Percentiles rank a stretch among this genome's conserved stretches.
These are phyloP conservation scores for Viridothelium virens DNA, from an alignment of 495 filamentous ascomycete species.

Conservation along the genomic window DNA sequence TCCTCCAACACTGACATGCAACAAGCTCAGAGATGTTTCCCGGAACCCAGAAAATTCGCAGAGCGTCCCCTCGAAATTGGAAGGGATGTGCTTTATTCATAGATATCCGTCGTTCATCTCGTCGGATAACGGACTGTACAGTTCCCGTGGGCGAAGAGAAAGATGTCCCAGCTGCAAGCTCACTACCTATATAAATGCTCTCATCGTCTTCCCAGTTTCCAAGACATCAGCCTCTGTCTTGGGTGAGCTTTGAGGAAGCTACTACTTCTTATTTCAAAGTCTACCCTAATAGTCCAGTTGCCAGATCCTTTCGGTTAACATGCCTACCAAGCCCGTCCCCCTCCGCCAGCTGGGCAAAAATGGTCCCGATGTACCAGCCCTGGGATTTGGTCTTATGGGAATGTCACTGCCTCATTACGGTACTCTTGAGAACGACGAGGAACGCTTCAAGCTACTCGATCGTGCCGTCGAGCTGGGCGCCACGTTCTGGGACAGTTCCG, in stretches of 20 bases:
- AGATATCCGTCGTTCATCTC: too few relatives aligned
- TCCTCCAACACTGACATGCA: not conserved
- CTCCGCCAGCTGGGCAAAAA: slow-evolving; percentile 41
- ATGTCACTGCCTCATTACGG: slow-evolving; percentile 39
- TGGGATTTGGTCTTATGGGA: slow-evolving; percentile 51
- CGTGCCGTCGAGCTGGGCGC: slow-evolving; percentile 48
- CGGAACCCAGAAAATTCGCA: not conserved
- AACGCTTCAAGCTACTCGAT: slow-evolving; percentile 46
- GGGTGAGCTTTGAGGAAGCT: too few relatives aligned
- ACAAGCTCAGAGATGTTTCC: not conserved
- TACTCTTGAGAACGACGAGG: slow-evolving; percentile 35
- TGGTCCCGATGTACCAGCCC: slow-evolving; percentile 44
- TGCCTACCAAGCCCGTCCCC: slow-evolving; percentile 10
- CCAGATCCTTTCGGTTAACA: not conserved
- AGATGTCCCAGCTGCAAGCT: not conserved
- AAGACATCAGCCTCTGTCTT: not conserved
- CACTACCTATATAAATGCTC: not conserved
- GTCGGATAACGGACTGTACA: too few relatives aligned
- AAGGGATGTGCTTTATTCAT: too few relatives aligned
- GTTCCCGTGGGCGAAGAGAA: too few relatives aligned
- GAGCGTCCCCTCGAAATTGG: too few relatives aligned
- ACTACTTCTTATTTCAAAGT: too few relatives aligned
- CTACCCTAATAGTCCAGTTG: not conserved
- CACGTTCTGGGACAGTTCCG: slow-evolving; percentile 50
- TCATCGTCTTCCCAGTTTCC: not conserved